Evolutionary conservation across 805 yeast genomes (phyloP).

Genomic region (Teunomyces gatunensis): DNA sequence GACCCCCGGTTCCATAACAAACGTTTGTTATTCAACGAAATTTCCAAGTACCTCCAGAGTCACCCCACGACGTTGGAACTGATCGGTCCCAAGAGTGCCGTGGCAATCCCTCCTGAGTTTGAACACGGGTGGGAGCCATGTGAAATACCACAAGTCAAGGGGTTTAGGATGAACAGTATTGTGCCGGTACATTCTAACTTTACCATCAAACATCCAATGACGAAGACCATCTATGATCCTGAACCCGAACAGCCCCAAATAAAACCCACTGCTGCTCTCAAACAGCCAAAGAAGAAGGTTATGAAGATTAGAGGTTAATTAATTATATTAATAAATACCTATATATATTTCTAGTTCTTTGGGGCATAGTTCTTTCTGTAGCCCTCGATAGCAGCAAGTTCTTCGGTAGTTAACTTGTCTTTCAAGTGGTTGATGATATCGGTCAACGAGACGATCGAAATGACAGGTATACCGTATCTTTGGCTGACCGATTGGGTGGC

Average conservation of each 20-base stretch:
- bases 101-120: constrained; percentile 66
- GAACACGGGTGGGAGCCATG: constrained; percentile 50
- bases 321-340: no score
- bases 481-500: constrained; percentile 80
- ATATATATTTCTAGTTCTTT: constrained; percentile 10
- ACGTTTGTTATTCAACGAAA: constrained; percentile 58
- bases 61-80: constrained; percentile 69
- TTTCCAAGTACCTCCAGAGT: constrained; percentile 57
- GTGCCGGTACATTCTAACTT: constrained; percentile 86
- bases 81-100: constrained; percentile 48
- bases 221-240: constrained; percentile 64
- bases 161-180: constrained; percentile 79
- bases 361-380: constrained; percentile 56
- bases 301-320: constrained; percentile 57
- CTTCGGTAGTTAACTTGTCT: constrained; percentile 54
- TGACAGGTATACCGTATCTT: constrained; percentile 76
- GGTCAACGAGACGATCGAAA: constrained; percentile 71
- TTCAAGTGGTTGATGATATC: constrained; percentile 69
- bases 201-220: constrained; percentile 80
- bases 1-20: constrained; percentile 43
- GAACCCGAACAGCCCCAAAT: constrained; percentile 29
- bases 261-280: constrained; percentile 36
- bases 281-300: constrained; percentile 53
- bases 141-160: constrained; percentile 74
- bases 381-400: constrained; percentile 54